These are phyloP conservation scores for Fusarium xylarioides DNA, from an alignment of 2,329 filamentous ascomycete genomes.

Conservation along the genomic window DNA sequence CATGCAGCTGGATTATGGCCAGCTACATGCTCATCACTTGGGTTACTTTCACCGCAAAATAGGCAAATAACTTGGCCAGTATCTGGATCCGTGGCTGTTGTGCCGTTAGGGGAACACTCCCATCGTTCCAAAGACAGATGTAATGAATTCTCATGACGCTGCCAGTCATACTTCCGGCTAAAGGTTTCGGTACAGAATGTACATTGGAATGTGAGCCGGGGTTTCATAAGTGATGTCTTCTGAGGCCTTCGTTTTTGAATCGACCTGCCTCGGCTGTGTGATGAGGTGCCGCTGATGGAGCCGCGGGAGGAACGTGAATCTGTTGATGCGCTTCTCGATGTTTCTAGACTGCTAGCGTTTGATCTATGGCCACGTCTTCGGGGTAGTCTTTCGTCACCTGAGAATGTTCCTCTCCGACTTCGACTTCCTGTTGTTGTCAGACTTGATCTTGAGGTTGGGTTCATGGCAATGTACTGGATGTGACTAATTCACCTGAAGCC, in stretches of 20 bases:
- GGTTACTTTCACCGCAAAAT: conserved; percentile 48
- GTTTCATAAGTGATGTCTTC: conserved; percentile 8
- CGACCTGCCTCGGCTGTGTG: conserved; percentile 5
- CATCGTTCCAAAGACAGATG: conserved; percentile 57
- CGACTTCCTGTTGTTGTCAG: conserved; percentile 39
- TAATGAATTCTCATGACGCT: conserved; percentile 59
- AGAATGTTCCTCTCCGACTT: conserved; percentile 22
- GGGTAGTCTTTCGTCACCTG: conserved; percentile 9
- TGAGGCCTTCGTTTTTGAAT: conserved; percentile 12
- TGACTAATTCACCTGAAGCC: conserved; percentile 18
- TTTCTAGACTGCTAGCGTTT: conserved; percentile 21
- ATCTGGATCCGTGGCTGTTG: conserved; percentile 49
- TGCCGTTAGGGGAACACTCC: conserved; percentile 53
- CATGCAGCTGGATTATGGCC: conserved; percentile 55
- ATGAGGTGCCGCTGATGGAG: conserved; percentile 15
- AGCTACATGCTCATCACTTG: conserved; percentile 46
- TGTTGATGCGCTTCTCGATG: conserved; percentile 30
- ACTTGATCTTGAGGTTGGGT: conserved; percentile 53
- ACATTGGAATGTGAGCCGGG: conserved; percentile 48
- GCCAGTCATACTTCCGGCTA: conserved; percentile 56
- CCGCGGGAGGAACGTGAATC: conserved; percentile 25
- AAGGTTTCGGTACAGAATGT: conserved; percentile 58
- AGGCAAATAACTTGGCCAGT: conserved; percentile 42
- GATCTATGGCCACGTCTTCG: conserved; percentile 19
- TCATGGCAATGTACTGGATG: neutral